phyloP scores from a whole-genome alignment of 2,329 filamentous ascomycete genomes.

The Aureobasidium sp. region DNA sequence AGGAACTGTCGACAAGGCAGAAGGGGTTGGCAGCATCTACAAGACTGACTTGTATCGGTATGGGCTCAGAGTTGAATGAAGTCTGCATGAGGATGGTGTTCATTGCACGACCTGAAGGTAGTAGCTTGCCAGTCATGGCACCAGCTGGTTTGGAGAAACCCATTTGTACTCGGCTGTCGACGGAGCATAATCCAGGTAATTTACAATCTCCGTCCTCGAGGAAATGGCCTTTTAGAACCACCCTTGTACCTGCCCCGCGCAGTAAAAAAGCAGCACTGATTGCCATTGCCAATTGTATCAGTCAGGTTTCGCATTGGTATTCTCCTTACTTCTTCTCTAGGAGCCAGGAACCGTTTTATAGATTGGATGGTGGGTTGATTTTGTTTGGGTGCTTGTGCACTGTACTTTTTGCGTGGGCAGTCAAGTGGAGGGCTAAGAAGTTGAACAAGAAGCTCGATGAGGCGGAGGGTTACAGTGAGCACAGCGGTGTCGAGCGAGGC shows the following conservation, averaged over 20 bases:
- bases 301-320: constrained; percentile 36
- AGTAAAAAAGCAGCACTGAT: constrained; percentile 37
- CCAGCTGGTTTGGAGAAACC: constrained; percentile 18
- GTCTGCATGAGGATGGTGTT: constrained; percentile 15
- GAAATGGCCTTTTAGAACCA: constrained; percentile 28
- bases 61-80: background rate
- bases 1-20: constrained; percentile 15
- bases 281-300: constrained; percentile 36
- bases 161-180: constrained; percentile 18
- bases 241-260: constrained; percentile 33
- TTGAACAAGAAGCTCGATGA: constrained; percentile 26
- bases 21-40: constrained; percentile 22
- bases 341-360: constrained; percentile 1
- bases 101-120: constrained; percentile 17
- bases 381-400: constrained; percentile 24
- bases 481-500: constrained; percentile 24
- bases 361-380: constrained; percentile 15
- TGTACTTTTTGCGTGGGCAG: constrained; percentile 17
- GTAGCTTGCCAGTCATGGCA: constrained; percentile 19
- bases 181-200: constrained; percentile 16
- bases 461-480: constrained; percentile 18
- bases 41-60: constrained; percentile 19
- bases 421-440: constrained; percentile 22
- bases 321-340: constrained; percentile 32
- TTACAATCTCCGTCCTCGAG: constrained; percentile 20